Percentiles rank a stretch among this genome's conserved stretches.
These are phyloP conservation scores for Scedosporium dehoogii DNA, from an alignment of 2,329 filamentous ascomycete species.

Conservation along the genomic window DNA sequence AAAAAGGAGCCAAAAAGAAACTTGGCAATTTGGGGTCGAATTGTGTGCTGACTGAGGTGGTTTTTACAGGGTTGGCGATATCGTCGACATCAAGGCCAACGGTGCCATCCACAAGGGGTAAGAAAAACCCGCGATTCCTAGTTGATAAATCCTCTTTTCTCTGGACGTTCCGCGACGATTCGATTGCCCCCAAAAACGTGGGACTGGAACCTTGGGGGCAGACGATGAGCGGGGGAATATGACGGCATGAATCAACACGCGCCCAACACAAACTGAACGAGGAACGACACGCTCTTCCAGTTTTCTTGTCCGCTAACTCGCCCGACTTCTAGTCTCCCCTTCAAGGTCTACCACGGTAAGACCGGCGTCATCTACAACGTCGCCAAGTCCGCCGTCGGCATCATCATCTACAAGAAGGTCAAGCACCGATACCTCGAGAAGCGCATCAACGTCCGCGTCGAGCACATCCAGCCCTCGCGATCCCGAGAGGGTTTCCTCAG, in stretches of 20 bases:
- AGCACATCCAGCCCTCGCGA: slow-evolving; percentile 91
- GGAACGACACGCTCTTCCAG: background rate
- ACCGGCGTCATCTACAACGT: slow-evolving; percentile 98
- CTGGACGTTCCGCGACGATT: slow-evolving; percentile 4
- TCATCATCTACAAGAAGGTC: slow-evolving; percentile 99
- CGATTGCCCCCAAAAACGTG: background rate
- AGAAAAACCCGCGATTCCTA: slow-evolving; percentile 24
- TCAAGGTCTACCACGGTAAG: slow-evolving; percentile 99
- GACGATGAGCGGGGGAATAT: background rate
- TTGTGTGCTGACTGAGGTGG: background rate
- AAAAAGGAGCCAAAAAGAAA: slow-evolving; percentile 4
- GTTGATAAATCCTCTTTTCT: slow-evolving; percentile 4
- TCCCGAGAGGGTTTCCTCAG: slow-evolving; percentile 94
- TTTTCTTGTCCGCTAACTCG: background rate
- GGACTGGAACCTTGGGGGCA: background rate
- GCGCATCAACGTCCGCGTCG: slow-evolving; percentile 97
- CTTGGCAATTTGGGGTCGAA: slow-evolving; percentile 26
- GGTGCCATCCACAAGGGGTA: slow-evolving; percentile 97
- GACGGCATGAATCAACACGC: background rate
- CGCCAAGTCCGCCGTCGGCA: slow-evolving; percentile 91
- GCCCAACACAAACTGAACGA: background rate
- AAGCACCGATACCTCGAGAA: slow-evolving; percentile 99
- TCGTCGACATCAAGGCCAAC: slow-evolving; percentile 98
- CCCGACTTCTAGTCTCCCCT: slow-evolving; percentile 67
- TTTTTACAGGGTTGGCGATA: slow-evolving; percentile 74